phyloP scores from a whole-genome alignment of 2,329 filamentous ascomycete genomes.

The Apiospora rasikravindrae region DNA sequence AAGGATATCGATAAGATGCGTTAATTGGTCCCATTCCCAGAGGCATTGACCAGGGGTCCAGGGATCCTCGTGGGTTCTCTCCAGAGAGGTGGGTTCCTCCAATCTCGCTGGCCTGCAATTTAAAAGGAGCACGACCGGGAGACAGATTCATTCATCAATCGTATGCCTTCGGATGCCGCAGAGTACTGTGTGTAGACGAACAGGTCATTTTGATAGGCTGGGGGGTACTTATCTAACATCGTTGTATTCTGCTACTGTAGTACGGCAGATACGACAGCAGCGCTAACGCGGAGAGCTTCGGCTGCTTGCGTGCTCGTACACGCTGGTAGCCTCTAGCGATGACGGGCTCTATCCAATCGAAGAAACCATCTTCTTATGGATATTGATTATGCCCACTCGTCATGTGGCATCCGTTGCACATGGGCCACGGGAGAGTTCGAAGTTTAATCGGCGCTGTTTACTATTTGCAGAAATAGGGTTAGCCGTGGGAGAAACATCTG shows the following conservation, averaged over 20 bases:
- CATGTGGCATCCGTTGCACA: neutral
- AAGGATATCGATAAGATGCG: slow-evolving; percentile 15
- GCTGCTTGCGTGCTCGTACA: slow-evolving; percentile 13
- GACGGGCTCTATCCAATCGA: neutral
- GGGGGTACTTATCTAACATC: neutral
- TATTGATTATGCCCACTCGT: neutral
- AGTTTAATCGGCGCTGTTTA: neutral
- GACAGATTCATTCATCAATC: neutral
- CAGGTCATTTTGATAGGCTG: neutral
- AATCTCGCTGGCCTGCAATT: neutral
- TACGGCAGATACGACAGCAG: neutral
- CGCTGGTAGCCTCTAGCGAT: slow-evolving; percentile 1
- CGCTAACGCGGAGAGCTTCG: slow-evolving; percentile 1
- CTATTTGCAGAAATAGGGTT: neutral
- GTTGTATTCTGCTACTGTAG: too few species aligned
- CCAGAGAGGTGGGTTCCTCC: slow-evolving; percentile 13
- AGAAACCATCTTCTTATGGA: neutral
- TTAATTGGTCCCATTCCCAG: slow-evolving; percentile 9
- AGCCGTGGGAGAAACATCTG: neutral
- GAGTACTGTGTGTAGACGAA: neutral
- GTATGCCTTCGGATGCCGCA: neutral
- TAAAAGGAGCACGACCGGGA: neutral
- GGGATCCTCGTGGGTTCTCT: neutral
- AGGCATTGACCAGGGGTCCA: slow-evolving; percentile 11
- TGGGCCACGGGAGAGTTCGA: neutral